A percentile compares a stretch with the other conserved stretches of the same genome.
Evolutionary conservation across 2,329 filamentous ascomycete species (phyloP).

Genomic region (Mariannaea elegans): DNA sequence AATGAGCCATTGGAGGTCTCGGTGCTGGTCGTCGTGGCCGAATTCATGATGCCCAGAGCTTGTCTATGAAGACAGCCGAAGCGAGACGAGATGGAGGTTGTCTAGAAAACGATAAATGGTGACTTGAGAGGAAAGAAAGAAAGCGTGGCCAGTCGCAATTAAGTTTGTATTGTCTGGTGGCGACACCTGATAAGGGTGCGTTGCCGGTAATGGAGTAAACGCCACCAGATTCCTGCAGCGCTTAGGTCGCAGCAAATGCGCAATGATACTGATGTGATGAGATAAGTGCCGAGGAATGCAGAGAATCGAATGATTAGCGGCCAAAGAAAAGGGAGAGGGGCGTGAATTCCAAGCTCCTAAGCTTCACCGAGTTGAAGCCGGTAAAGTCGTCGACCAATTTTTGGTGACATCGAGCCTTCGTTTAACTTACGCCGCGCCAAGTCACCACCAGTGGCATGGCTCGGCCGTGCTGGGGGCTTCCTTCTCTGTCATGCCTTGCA

Average conservation of each 20-base stretch:
- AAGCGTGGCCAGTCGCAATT: slow-evolving; percentile 6
- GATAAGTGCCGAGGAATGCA: slow-evolving; percentile 32
- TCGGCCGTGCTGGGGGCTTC: slow-evolving; percentile 28
- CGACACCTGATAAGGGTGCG: slow-evolving; percentile 22
- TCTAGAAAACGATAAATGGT: background rate
- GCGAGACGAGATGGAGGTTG: slow-evolving; percentile 8
- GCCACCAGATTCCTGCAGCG: slow-evolving; percentile 19
- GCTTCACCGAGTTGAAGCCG: slow-evolving; percentile 22
- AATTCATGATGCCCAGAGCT: slow-evolving; percentile 48
- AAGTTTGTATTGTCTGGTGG: slow-evolving; percentile 23
- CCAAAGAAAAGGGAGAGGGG: slow-evolving; percentile 21
- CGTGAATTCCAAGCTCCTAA: slow-evolving; percentile 22
- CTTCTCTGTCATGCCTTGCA: slow-evolving; percentile 16
- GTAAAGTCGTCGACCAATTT: slow-evolving; percentile 31
- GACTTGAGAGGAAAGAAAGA: background rate
- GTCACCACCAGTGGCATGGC: slow-evolving; percentile 16
- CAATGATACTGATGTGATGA: slow-evolving; percentile 22
- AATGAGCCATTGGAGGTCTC: slow-evolving; percentile 41
- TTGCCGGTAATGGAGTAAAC: slow-evolving; percentile 8
- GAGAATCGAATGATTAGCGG: slow-evolving; percentile 24
- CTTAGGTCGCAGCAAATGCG: slow-evolving; percentile 7
- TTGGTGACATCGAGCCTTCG: slow-evolving; percentile 28
- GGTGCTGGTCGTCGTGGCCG: slow-evolving; percentile 50
- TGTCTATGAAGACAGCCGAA: slow-evolving; percentile 28
- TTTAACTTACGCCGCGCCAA: slow-evolving; percentile 16